Evolutionary conservation across 2,329 filamentous ascomycete species (phyloP), one percentile per base, ranked within the genome.

Genomic region (Truncatella angustata): DNA sequence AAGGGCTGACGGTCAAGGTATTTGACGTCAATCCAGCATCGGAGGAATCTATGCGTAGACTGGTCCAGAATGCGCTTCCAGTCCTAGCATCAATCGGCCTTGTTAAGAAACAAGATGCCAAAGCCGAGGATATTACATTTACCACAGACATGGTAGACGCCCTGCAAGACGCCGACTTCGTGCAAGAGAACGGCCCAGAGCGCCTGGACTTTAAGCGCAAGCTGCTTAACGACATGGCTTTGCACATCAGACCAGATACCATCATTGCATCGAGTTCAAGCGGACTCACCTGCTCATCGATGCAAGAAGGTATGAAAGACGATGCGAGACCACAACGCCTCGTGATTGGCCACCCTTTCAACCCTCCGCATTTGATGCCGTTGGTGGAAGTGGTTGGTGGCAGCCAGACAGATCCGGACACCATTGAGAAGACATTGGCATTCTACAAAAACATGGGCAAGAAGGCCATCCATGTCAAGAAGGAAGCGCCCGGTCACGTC

Each of bases 351-450:
- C 75, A 77, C 56, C 74, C 75, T 0, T 77, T 76, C 63, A 77
- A 78, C 55, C 75, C 75, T 7, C 74, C 74, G 5, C 74, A 77
- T 54, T 61, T 78, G 16, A 73, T 77, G 18, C 74, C 73, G 1
- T 63, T 77, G 12, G 72, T 77, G 18, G 74, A 78, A 58, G 70
- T 77, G 0, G 73, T 76, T 2, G 69, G 68, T 7, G 67, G 70
- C 2, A 44, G 55, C 1, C 56, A 59, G 36, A 74, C 72, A 0
- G 51, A 60, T 4, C 14, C 52, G 1, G 50, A 49, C 1, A 56
- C 60, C 5, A 58, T 69, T 16, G 40, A 56, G 3, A 52, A 52
- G 7, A 64, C 71, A 1, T 65, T 72, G 56, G 57, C 42, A 0
- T 76, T 76, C 53, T 77, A 75, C 60, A 58, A 57, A 7, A 54